Conservation (phyloP, 371 early-diverging fungal genomes). For the Choanephora cucurbitarum region DNA sequence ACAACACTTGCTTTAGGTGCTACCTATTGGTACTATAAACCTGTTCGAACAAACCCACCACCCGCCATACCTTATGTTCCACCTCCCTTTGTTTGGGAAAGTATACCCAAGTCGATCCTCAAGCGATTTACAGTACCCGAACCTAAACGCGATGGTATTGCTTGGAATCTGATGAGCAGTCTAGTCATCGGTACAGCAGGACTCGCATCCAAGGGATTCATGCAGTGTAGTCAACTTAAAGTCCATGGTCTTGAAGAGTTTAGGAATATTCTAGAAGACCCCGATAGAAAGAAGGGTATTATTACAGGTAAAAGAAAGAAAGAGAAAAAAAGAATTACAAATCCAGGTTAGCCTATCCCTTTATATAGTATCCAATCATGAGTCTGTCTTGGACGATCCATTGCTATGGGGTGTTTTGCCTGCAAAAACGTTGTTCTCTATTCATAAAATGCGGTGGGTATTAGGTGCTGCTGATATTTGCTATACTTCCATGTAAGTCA, state of each 20-base stretch:
- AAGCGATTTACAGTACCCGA: conserved; percentile 25
- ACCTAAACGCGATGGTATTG: conserved; percentile 21
- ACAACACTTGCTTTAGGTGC: conserved; percentile 11
- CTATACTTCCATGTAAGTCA: conserved; percentile 66
- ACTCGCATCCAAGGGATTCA: conserved; percentile 51
- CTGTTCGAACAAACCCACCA: neutral
- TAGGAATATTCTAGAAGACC: conserved; percentile 52
- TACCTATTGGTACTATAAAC: conserved; percentile 21
- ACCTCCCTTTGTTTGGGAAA: conserved; percentile 41
- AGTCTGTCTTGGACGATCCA: conserved; percentile 79
- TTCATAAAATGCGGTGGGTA: conserved; percentile 74
- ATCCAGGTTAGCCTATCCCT: neutral
- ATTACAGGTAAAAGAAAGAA: conserved; percentile 58
- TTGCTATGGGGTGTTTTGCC: conserved; percentile 80
- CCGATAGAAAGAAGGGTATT: conserved; percentile 59
- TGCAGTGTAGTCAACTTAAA: conserved; percentile 54
- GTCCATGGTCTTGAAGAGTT: conserved; percentile 65
- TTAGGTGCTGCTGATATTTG: conserved; percentile 87
- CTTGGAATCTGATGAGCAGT: conserved; percentile 55
- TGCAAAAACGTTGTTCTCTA: conserved; percentile 44
- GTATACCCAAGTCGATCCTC: conserved; percentile 33
- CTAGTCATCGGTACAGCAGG: conserved; percentile 49
- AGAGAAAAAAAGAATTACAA: neutral
- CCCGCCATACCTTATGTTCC: conserved; percentile 20
- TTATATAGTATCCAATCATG: conserved; percentile 55